Base-by-base conservation (phyloP, 108 stramenopile species). In the Nitzschia sp. region DNA sequence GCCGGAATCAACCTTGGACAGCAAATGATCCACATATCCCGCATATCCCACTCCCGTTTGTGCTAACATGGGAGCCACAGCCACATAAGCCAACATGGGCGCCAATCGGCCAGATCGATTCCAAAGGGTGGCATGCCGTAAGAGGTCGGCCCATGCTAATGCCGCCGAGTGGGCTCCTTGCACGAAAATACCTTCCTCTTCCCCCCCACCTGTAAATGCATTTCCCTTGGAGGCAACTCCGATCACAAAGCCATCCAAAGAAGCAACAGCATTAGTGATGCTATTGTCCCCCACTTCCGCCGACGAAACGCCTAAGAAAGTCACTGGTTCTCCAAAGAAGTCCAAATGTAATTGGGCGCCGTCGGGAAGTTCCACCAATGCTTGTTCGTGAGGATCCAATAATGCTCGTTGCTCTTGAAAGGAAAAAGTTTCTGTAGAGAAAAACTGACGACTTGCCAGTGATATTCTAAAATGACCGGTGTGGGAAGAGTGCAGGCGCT, bases 241-340 rank as follows among this genome's bases (percentile, higher is more conserved):
- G 0, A 94, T 66, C 26, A 84, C 46, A 66, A 87, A 84, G 9
- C 80, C 78, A 57, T 94, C 93, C 56, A 89, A 76, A 2, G 85
- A 72, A 2, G 80, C 76, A 31, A 87, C 75, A 17, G 86, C 82
- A 4, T 69, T 31, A 4, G 59, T 27, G 23, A 75, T 51, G 8
- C 46, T 34, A 26, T 35, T 56, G 46, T 28, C 32, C 26, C 45
- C 60, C 26, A 29, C 47, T 23, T 65, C 33, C 24, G 64, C 36
- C 21, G 35, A 49, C 24, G 61, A 35, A 24, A 51, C n/a, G 54
- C 72, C 71, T 34, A 69, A 28, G 70, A 93, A 90, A 23, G 89
- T 90, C 34, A 90, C 72, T 24, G 88, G 81, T 61, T 93, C 92
- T 31, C 84, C 89, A 47, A 90, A 93, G 76, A 93, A 90, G 65